Base-by-base conservation (phyloP, 2,329 filamentous ascomycete genomes). In the Pseudocercospora crystallina region DNA sequence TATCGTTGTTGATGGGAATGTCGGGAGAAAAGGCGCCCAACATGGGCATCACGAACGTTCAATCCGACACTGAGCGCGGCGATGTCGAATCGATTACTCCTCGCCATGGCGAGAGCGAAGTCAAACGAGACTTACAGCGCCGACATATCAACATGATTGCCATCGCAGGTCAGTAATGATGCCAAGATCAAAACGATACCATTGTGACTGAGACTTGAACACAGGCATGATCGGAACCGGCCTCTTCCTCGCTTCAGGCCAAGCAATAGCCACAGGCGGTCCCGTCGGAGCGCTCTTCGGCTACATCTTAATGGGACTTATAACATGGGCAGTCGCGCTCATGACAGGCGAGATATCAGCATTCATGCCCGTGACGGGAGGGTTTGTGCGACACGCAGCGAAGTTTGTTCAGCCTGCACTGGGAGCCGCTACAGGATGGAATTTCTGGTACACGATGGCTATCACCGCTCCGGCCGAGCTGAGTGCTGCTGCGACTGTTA, bases 351-450 rank as follows among this genome's bases (percentile, higher is more conserved):
- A 74, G 48, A 67, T 74, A 49, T 63, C 65, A 0, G 59, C 71
- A 2, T 54, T 73, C 17, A 64, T 67, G 15, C 72, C 72, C 9
- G 61, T 72, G 4, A 69, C 62, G 9, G 72, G 72, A 12, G 68
- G 65, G 8, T 60, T 73, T 29, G 61, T 72, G 29, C 65, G 69
- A 13, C 67, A 71, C 42, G 61, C 65, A 2, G 67, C 67, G 38
- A 53, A 65, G 34, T 73, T 71, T 49, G 64, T 69, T 12, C 71
- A 74, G 37, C 68, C 67, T 8, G 69, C 71, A 1, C 58, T 73
- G 1, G 52, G 53, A 2, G 56, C 53, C 13, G 61, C 60, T 1
- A 55, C 49, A 53, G 71, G 71, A n/a, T 74, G 70, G 66, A 73
- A 72, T 43, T 53, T 53, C 60, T 67, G 47, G 62, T 69, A 26